phyloP scores from a whole-genome alignment of 1,284 basidiomycete genomes.

The Mycosarcoma mackinlayi region DNA sequence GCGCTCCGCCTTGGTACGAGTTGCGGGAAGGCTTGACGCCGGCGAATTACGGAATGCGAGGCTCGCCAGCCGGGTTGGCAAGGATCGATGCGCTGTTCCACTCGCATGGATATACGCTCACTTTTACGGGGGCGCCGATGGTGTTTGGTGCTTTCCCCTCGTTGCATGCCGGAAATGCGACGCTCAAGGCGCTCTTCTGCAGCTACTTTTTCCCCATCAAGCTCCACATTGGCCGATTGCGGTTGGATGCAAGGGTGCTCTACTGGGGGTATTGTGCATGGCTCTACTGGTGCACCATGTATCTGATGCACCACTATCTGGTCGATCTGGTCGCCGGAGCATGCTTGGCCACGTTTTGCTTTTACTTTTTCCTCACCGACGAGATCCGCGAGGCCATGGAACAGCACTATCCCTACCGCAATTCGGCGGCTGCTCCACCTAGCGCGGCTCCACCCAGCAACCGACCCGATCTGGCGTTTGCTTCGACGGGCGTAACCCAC shows the following conservation, averaged over 20 bases:
- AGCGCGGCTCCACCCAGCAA: slow-evolving; percentile 47
- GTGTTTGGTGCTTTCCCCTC: slow-evolving; percentile 97
- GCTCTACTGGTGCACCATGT: slow-evolving; percentile 97
- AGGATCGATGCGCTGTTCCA: slow-evolving; percentile 92
- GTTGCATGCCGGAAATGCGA: slow-evolving; percentile 89
- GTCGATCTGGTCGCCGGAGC: slow-evolving; percentile 95
- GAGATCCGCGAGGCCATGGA: slow-evolving; percentile 62
- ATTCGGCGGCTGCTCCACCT: slow-evolving; percentile 40
- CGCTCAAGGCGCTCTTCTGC: slow-evolving; percentile 91
- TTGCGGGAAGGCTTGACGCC: slow-evolving; percentile 95
- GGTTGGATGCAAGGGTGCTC: slow-evolving; percentile 70
- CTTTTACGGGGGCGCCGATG: slow-evolving; percentile 89
- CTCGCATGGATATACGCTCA: slow-evolving; percentile 79
- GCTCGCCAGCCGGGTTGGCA: slow-evolving; percentile 90
- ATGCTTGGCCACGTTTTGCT: slow-evolving; percentile 85
- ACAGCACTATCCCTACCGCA: slow-evolving; percentile 48
- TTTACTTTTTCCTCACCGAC: slow-evolving; percentile 74
- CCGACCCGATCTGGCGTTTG: slow-evolving; percentile 48
- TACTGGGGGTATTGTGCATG: slow-evolving; percentile 88
- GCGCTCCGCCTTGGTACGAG: slow-evolving; percentile 95
- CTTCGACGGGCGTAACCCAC: slow-evolving; percentile 4
- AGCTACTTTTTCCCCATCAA: slow-evolving; percentile 88
- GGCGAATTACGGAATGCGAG: slow-evolving; percentile 86
- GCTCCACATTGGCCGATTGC: slow-evolving; percentile 48
- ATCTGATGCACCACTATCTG: slow-evolving; percentile 78